phyloP scores from a whole-genome alignment of 768 basidiomycete genomes.

The Boletus sp. region DNA sequence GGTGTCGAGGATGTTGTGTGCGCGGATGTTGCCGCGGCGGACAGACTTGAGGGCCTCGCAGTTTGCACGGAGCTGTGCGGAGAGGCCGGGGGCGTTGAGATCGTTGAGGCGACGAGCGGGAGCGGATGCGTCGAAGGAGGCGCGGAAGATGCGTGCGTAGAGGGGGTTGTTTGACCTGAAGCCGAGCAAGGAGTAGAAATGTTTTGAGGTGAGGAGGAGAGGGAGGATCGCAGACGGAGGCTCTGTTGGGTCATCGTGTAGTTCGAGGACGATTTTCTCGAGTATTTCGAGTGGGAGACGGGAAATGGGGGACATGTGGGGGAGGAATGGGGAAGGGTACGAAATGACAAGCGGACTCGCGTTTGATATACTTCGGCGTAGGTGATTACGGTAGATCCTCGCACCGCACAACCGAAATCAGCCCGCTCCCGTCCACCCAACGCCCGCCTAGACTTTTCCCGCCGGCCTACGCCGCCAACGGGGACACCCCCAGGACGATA shows the following conservation, averaged over 20 bases:
- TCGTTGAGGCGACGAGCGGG: constrained; percentile 50
- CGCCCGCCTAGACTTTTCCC: no score
- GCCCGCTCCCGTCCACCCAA: background rate
- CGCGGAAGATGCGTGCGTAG: constrained; percentile 51
- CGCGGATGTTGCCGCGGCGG: constrained; percentile 34
- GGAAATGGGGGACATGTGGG: constrained; percentile 25
- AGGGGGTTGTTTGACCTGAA: constrained; percentile 33
- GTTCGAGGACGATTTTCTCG: constrained; percentile 49
- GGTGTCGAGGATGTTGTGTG: constrained; percentile 27
- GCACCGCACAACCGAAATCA: background rate
- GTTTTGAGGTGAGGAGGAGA: constrained; percentile 44
- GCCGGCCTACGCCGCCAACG: no score
- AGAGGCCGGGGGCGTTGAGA: constrained; percentile 37
- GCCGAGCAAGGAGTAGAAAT: constrained; percentile 39
- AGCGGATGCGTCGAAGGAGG: constrained; percentile 56
- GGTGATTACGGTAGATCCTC: background rate
- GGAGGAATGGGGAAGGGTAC: constrained; percentile 7
- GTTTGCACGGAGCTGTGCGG: constrained; percentile 40
- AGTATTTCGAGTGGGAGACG: constrained; percentile 45
- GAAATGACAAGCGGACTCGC: background rate
- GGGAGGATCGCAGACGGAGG: constrained; percentile 44
- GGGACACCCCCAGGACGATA: no score
- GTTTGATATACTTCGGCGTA: background rate
- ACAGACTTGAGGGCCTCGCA: constrained; percentile 31
- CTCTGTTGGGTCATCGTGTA: constrained; percentile 19